Evolutionary conservation across 2,329 filamentous ascomycete species (phyloP).

Genomic region (Fusarium beomiforme): DNA sequence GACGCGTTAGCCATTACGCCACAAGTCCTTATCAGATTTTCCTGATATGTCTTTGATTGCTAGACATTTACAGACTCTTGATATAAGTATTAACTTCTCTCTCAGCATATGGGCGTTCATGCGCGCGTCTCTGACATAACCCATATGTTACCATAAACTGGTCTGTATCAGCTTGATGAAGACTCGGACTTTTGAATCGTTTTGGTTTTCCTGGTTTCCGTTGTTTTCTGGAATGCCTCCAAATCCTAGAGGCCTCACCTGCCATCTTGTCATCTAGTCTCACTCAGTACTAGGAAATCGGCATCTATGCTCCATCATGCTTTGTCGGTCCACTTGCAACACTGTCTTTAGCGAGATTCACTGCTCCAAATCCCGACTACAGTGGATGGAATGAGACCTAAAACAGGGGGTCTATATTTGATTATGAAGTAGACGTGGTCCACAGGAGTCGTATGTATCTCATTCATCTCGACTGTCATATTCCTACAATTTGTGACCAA

Average conservation of each 20-base stretch:
- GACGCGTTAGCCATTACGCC: no score
- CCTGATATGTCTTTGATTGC: no score
- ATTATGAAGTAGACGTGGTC: neutral
- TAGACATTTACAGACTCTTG: no score
- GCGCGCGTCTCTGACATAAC: no score
- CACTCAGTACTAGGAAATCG: neutral
- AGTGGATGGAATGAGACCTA: no score
- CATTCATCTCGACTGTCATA: neutral
- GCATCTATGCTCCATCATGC: slow-evolving; percentile 5
- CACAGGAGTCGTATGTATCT: neutral
- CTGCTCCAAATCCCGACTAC: neutral
- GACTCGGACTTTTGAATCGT: neutral
- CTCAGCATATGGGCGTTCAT: neutral
- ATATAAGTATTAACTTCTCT: no score
- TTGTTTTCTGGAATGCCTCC: neutral
- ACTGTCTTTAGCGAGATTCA: slow-evolving; percentile 2
- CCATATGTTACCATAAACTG: no score
- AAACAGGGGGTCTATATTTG: neutral
- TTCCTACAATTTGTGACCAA: neutral
- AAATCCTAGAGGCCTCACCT: neutral
- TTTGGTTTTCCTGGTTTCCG: neutral
- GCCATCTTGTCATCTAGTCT: neutral
- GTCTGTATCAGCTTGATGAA: neutral
- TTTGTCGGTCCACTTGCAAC: neutral
- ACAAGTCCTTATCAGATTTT: no score